These are phyloP conservation scores for Chenopodium suecicum DNA, from an alignment of 148 eudicot species.

Conservation along the genomic window DNA sequence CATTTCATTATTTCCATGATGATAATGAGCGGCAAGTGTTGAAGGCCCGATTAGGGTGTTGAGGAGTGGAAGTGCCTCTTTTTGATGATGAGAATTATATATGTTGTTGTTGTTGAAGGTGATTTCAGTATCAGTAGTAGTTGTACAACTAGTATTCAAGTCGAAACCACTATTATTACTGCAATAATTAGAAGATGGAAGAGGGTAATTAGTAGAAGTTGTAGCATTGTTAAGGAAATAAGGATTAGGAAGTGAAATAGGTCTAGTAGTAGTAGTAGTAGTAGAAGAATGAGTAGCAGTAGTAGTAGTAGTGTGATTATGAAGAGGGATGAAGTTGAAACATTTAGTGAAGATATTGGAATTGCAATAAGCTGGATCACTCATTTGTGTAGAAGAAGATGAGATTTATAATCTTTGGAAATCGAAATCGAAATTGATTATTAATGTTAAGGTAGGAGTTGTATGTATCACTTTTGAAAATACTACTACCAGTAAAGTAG, in stretches of 20 bases:
- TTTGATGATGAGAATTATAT: background rate
- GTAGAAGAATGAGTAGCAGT: background rate
- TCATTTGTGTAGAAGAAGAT: constrained; percentile 2
- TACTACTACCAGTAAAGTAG: background rate
- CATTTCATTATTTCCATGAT: background rate
- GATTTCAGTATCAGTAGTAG: background rate
- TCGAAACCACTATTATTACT: constrained; percentile 5
- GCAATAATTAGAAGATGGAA: background rate
- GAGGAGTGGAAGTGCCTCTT: constrained; percentile 54
- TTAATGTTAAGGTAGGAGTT: too few species aligned
- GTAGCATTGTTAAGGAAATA: background rate
- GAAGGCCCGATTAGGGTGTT: constrained; percentile 27
- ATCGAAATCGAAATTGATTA: too few species aligned
- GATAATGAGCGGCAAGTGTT: background rate
- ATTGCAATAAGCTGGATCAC: constrained; percentile 17
- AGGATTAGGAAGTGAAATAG: background rate
- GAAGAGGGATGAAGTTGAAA: constrained; percentile 46
- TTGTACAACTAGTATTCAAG: constrained; percentile 11
- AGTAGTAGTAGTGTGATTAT: constrained; percentile 9
- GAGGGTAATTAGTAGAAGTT: background rate
- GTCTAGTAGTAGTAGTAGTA: background rate
- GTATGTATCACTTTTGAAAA: background rate
- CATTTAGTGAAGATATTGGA: constrained; percentile 42
- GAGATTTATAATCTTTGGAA: too few species aligned
- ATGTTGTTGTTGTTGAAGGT: background rate